Evolutionary conservation across 768 basidiomycete species (phyloP).

Genomic region (Naganishia vaughanmartiniae): DNA sequence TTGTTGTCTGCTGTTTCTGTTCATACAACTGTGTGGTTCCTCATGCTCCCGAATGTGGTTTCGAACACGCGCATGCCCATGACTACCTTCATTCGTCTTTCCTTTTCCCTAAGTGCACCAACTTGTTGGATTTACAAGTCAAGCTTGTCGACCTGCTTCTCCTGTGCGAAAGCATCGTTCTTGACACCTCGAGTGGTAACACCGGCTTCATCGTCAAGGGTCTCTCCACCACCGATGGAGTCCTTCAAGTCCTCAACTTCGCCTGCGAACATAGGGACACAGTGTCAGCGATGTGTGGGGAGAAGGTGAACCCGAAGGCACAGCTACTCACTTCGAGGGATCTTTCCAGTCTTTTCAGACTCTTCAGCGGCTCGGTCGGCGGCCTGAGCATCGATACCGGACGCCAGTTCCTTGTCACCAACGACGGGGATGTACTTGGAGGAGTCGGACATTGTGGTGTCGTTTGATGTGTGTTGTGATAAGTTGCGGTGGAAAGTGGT

Average conservation of each 20-base stretch:
- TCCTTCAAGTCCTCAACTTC: slow-evolving; percentile 50
- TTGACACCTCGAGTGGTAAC: slow-evolving; percentile 47
- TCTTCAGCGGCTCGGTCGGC: slow-evolving; percentile 41
- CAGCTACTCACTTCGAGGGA: slow-evolving; percentile 40
- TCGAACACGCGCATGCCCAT: too few species aligned
- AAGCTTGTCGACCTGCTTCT: slow-evolving; percentile 40
- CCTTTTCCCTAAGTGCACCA: too few species aligned
- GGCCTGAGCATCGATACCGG: slow-evolving; percentile 35
- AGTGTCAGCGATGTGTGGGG: neutral
- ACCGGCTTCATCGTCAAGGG: slow-evolving; percentile 45
- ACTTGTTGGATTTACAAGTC: slow-evolving; percentile 15
- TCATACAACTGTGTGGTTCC: slow-evolving; percentile 14
- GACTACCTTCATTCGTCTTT: too few species aligned
- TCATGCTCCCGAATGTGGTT: neutral
- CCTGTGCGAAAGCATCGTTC: slow-evolving; percentile 40
- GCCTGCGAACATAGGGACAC: slow-evolving; percentile 33
- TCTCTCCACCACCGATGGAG: slow-evolving; percentile 44
- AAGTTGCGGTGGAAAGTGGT: neutral
- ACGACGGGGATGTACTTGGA: slow-evolving; percentile 20
- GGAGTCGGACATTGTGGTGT: slow-evolving; percentile 21
- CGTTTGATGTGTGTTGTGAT: neutral
- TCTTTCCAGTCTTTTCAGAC: slow-evolving; percentile 43
- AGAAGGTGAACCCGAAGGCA: neutral
- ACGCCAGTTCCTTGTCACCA: slow-evolving; percentile 24
- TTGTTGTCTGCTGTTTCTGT: slow-evolving; percentile 5